A percentile compares a stretch with the other conserved stretches of the same genome.
phyloP scores from a whole-genome alignment of 441 rosid genomes.

The Populus hybrid region DNA sequence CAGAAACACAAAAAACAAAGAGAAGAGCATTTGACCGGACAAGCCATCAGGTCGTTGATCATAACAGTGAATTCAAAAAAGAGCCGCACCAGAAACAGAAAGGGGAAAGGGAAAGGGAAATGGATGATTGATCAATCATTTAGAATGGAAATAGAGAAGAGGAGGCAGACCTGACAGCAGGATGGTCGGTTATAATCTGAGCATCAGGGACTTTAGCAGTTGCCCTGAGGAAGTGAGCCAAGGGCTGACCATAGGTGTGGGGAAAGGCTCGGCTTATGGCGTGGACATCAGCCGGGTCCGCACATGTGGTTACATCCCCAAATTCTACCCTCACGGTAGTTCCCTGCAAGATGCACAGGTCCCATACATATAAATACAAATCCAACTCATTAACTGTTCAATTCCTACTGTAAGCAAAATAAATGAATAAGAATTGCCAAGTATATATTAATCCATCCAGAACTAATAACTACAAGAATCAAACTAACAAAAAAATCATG shows the following conservation, averaged over 20 bases:
- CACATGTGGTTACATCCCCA: slow-evolving; percentile 76
- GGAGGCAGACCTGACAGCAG: slow-evolving; percentile 53
- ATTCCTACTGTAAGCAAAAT: background rate
- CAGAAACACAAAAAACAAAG: background rate
- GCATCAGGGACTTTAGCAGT: slow-evolving; percentile 89
- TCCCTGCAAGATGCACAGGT: slow-evolving; percentile 50
- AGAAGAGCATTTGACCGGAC: background rate
- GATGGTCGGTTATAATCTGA: slow-evolving; percentile 85
- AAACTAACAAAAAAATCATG: too few relatives aligned
- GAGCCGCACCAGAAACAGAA: background rate
- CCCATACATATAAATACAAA: background rate
- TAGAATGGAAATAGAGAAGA: background rate
- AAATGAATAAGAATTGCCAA: background rate
- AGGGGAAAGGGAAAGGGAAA: slow-evolving; percentile 1
- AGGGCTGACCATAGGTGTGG: slow-evolving; percentile 81
- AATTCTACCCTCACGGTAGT: slow-evolving; percentile 93
- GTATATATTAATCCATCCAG: background rate
- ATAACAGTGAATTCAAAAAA: background rate
- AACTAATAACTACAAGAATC: background rate
- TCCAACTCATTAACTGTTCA: background rate
- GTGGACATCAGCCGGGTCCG: slow-evolving; percentile 71
- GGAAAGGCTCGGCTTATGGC: slow-evolving; percentile 73
- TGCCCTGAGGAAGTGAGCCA: slow-evolving; percentile 93
- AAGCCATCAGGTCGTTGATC: background rate
- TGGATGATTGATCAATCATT: background rate